Base-by-base conservation (phyloP, 179 eudicot genomes). In the Patellifolia procumbens region DNA sequence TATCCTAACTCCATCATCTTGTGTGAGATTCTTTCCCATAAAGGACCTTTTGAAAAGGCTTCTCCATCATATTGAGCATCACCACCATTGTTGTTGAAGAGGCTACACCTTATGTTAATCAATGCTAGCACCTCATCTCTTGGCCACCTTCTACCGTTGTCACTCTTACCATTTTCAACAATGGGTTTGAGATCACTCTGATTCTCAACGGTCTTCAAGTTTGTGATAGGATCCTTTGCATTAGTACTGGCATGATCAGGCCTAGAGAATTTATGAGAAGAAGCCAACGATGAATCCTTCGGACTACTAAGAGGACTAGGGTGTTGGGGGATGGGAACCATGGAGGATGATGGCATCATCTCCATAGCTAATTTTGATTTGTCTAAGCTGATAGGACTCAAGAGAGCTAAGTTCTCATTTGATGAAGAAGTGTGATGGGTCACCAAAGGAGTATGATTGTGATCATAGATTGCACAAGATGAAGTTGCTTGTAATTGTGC, bases 11-110 rank as follows among this genome's bases (percentile, higher is more conserved):
- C n/a, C n/a, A n/a, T n/a, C n/a, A n/a, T n/a, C n/a, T n/a, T n/a
- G n/a, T n/a, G n/a, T n/a, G n/a, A 92, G 29, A 94, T 89, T 75
- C 92, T 89, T 74, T 94, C 98, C 98, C 98, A 94, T 22, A 94
- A 71, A 7, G 97, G 95, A 34, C 89, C 93, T 71, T 81, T 90
- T 39, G 77, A 52, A 34, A 46, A 46, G 62, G 29, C 55, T n/a
- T 76, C 78, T 12, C 43, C 72, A 35, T 83, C 80, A 34, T 46
- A 63, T 20, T 75, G 76, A 16, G 9, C 53, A 7, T 76, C 81
- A 49, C 72, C 76, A 42, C 75, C 79, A 49, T 80, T 77, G 62
- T 48, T 83, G 39, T 58, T 70, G 51, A 81, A 78, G 42, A 87
- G 64, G 72, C 84, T 91, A 49, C 97, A 88, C 81, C 93, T 84